Evolutionary conservation across 768 basidiomycete species (phyloP).

Genomic region (Tylopilus subfusipes): DNA sequence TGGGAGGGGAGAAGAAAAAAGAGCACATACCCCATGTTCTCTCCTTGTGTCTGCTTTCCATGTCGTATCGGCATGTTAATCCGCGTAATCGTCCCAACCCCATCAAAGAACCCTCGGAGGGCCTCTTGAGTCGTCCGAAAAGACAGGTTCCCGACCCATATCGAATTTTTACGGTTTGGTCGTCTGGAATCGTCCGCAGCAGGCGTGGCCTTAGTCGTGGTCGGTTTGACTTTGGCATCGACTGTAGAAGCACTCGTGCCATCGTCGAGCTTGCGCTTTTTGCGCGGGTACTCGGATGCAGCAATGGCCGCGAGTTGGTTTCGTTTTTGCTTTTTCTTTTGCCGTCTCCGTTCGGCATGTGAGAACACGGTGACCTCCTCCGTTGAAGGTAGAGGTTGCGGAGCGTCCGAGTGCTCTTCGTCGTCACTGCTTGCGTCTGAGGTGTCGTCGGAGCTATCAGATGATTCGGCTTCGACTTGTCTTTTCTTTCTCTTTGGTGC

Average conservation of each 20-base stretch:
- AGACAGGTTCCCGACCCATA: conserved; percentile 95
- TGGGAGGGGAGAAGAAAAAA: neutral
- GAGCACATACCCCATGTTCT: conserved; percentile 73
- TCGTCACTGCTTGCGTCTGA: conserved; percentile 8
- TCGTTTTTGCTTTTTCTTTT: conserved; percentile 45
- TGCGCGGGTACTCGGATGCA: conserved; percentile 23
- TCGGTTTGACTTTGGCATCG: neutral
- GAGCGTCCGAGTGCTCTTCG: conserved; percentile 9
- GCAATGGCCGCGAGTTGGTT: neutral
- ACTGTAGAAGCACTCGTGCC: neutral
- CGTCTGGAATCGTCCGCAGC: conserved; percentile 13
- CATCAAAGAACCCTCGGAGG: conserved; percentile 68
- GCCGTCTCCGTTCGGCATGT: conserved; percentile 67
- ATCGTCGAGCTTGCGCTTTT: conserved; percentile 48
- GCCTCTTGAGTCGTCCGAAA: conserved; percentile 82
- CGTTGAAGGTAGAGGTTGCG: neutral
- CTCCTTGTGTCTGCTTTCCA: conserved; percentile 48
- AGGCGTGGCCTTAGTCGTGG: neutral
- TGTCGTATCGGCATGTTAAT: conserved; percentile 84
- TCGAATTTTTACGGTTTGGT: conserved; percentile 71
- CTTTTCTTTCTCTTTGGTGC: conserved; percentile 24
- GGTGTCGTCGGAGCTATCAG: conserved; percentile 25
- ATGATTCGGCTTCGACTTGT: conserved; percentile 16
- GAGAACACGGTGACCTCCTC: conserved; percentile 52
- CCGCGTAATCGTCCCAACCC: conserved; percentile 70